These are phyloP conservation scores for Paramarasmius palmivorus DNA, from an alignment of 1,284 basidiomycete species.

Conservation along the genomic window DNA sequence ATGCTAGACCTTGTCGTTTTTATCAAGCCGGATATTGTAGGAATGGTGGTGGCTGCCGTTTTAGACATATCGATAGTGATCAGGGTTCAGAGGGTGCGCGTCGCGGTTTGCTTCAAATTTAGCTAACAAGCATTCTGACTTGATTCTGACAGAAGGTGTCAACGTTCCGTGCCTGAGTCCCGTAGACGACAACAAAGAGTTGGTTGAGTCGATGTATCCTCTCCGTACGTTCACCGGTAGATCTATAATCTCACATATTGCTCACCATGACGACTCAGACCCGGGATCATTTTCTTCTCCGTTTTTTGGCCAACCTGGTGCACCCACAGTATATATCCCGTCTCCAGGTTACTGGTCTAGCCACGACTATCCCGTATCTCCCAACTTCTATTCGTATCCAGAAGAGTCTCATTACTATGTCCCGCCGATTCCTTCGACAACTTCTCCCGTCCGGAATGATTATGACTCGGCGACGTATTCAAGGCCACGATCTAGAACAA, in stretches of 20 bases:
- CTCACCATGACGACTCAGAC: background rate
- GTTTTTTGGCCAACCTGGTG: background rate
- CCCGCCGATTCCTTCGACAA: background rate
- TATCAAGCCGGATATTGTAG: constrained; percentile 38
- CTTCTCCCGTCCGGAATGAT: background rate
- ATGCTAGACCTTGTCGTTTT: constrained; percentile 33
- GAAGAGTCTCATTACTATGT: background rate
- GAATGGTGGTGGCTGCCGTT: constrained; percentile 37
- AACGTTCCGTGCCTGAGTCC: too few species aligned
- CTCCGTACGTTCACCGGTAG: too few species aligned
- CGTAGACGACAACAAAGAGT: too few species aligned
- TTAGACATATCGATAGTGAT: constrained; percentile 31
- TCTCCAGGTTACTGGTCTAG: background rate
- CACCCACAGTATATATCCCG: too few species aligned
- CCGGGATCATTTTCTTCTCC: background rate
- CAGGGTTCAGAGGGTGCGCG: constrained; percentile 7
- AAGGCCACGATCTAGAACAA: constrained; percentile 6
- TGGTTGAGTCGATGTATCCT: too few species aligned
- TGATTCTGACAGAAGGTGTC: too few species aligned
- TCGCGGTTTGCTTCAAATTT: background rate
- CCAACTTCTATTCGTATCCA: background rate
- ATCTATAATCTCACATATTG: background rate
- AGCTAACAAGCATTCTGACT: background rate
- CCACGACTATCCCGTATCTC: background rate
- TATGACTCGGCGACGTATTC: background rate